Evolutionary conservation across 305 asterid species (phyloP), one percentile per base, ranked within the genome.

Genomic region (Fraxinus baroniana): DNA sequence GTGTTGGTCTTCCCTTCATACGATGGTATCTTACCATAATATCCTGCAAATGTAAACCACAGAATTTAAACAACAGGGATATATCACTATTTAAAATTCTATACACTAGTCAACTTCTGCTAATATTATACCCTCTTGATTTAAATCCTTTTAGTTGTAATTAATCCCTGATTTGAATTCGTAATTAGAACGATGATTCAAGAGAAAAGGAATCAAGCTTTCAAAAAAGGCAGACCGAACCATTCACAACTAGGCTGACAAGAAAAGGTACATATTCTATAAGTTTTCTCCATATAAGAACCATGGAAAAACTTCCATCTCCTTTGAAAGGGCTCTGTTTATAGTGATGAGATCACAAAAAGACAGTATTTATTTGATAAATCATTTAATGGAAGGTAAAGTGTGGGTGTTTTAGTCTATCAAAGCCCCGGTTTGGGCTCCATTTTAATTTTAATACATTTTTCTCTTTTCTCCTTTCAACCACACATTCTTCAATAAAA

Each of bases 1-100:
- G 98, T 37, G 99, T 90, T 66, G 98, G 97, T 77, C 95, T 87
- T 86, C 99, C 99, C 85, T 87, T 93, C 99, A 96, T 96, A 77
- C 99, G 93, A 62, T 93, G 85, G 89, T 93, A 96, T 86, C 98
- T 87, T 55, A 96, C 93, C 98, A 96, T 96, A 80, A 96, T 91
- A 86, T 96, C 99, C 99, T 96, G 85, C 84, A 90, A 82, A 72
- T 68, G 73, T 60, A 86, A 79, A 74, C 15, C 37, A 7, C 41
- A 81, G 71, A 62, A 77, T 74, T 44, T 68, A 68, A 78, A 57
- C 60, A 33, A 68, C 81, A 17, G 37, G 79, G 73, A 36, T 9
- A 39, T 68, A 80, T 74, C 22, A 78, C 55, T 37, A 64, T 30
- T 78, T 35, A 39, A 55, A 28, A 78, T 76, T 73, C 30, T 71